Percentiles rank a stretch among this genome's conserved stretches.
Conservation (phyloP, 2,329 filamentous ascomycete species). For the Phaeosphaeria sp. region DNA sequence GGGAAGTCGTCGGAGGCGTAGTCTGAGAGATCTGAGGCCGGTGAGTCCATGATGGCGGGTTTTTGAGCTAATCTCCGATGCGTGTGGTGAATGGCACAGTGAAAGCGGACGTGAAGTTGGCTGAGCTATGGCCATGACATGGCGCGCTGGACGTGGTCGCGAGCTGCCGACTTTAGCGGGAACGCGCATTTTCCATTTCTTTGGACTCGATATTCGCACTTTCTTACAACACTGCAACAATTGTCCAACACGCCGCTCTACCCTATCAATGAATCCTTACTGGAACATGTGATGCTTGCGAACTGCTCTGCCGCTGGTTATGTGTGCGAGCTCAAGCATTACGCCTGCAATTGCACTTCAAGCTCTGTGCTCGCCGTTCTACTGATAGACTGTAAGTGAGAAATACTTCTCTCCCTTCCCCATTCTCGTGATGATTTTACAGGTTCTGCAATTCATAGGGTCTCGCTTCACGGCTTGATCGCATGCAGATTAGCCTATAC, state of each 20-base stretch:
- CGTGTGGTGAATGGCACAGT: not conserved
- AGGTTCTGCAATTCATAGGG: conserved; percentile 61
- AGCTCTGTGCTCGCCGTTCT: not conserved
- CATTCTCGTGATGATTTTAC: conserved; percentile 51
- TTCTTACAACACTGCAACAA: not conserved
- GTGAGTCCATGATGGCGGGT: conserved; percentile 55
- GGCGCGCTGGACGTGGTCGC: conserved; percentile 6
- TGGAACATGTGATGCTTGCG: too few species aligned
- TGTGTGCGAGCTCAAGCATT: too few species aligned
- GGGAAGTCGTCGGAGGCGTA: conserved; percentile 69
- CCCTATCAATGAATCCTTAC: too few species aligned
- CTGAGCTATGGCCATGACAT: not conserved
- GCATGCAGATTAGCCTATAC: conserved; percentile 54
- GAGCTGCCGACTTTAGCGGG: not conserved
- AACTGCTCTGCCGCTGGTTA: too few species aligned
- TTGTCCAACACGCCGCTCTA: too few species aligned
- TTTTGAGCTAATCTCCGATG: not conserved
- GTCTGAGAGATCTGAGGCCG: conserved; percentile 69
- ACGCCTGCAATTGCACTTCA: not conserved
- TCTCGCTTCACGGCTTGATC: conserved; percentile 40
- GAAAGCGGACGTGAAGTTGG: not conserved
- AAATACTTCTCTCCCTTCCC: not conserved
- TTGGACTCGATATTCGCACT: not conserved
- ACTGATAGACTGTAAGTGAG: conserved; percentile 18
- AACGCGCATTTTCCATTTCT: not conserved